phyloP scores from a whole-genome alignment of 306 rosid species.

The Lathyrus tuberosus region DNA sequence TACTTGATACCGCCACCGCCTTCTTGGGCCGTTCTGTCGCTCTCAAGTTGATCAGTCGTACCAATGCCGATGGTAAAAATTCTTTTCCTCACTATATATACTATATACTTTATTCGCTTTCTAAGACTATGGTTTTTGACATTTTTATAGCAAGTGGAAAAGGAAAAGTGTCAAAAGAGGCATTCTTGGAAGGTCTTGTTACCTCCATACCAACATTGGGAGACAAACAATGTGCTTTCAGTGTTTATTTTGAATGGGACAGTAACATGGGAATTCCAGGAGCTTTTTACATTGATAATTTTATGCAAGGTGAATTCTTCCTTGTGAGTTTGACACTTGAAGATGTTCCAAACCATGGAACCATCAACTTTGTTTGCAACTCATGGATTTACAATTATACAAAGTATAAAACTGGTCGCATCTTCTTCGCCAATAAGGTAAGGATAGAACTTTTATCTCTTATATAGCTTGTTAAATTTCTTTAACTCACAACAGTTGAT shows the following conservation, averaged over 20 bases:
- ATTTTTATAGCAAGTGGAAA: conserved; percentile 41
- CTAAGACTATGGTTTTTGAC: background rate
- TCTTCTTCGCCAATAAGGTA: conserved; percentile 71
- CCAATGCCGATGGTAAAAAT: background rate
- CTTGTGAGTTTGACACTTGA: background rate
- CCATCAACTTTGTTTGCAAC: background rate
- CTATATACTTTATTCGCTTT: no score
- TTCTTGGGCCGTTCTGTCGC: background rate
- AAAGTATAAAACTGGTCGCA: conserved; percentile 42
- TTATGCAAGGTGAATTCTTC: background rate
- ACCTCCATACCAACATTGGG: conserved; percentile 38
- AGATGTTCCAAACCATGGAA: background rate
- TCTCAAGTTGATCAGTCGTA: background rate
- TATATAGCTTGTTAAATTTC: no score
- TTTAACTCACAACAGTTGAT: no score
- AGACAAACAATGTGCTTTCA: background rate
- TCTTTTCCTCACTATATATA: background rate
- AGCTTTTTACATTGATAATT: background rate
- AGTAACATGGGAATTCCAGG: background rate
- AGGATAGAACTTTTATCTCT: background rate
- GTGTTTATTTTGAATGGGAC: background rate
- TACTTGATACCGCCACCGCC: background rate
- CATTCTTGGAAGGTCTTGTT: conserved; percentile 48
- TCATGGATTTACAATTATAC: conserved; percentile 49
- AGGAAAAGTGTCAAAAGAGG: conserved; percentile 51